A percentile compares a stretch with the other conserved stretches of the same genome.
These are phyloP conservation scores for Suillus ampliporus DNA, from an alignment of 768 basidiomycete species.

Conservation along the genomic window DNA sequence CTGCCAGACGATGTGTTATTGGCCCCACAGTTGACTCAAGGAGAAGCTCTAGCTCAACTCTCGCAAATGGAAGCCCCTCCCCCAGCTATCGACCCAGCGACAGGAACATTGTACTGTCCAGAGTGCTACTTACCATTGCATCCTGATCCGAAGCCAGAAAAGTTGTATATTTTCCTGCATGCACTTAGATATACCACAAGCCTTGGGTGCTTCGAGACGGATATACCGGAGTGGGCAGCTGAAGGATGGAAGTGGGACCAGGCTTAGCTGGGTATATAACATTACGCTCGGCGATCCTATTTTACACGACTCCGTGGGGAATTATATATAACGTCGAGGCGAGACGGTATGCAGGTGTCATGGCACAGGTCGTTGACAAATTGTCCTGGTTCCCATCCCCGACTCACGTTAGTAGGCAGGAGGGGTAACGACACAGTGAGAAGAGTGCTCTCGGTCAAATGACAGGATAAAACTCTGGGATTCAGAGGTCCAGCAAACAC, in stretches of 20 bases:
- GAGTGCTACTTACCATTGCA: conserved; percentile 94
- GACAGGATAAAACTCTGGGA: no score
- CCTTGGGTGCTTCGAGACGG: conserved; percentile 83
- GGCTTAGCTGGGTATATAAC: conserved; percentile 29
- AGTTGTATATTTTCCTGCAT: conserved; percentile 94
- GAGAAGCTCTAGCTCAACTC: conserved; percentile 54
- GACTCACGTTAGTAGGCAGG: no score
- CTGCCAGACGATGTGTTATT: background rate
- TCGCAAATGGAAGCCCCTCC: conserved; percentile 25
- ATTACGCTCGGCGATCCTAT: conserved; percentile 6
- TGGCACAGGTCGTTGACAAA: conserved; percentile 84
- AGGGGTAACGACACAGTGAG: no score
- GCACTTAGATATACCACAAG: conserved; percentile 84
- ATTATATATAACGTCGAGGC: conserved; percentile 49
- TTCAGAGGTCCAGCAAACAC: no score
- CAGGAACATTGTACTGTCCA: conserved; percentile 71
- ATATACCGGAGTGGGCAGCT: conserved; percentile 88
- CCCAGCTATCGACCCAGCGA: conserved; percentile 43
- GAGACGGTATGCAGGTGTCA: conserved; percentile 60
- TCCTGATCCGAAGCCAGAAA: conserved; percentile 92
- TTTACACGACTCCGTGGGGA: conserved; percentile 66
- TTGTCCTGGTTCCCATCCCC: no score
- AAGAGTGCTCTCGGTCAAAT: no score
- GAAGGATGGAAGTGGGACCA: conserved; percentile 75
- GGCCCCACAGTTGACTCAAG: conserved; percentile 45